A percentile compares a stretch with the other conserved stretches of the same genome.
Conservation (phyloP, 164 flowering plant species). For the Vitis rupestris region DNA sequence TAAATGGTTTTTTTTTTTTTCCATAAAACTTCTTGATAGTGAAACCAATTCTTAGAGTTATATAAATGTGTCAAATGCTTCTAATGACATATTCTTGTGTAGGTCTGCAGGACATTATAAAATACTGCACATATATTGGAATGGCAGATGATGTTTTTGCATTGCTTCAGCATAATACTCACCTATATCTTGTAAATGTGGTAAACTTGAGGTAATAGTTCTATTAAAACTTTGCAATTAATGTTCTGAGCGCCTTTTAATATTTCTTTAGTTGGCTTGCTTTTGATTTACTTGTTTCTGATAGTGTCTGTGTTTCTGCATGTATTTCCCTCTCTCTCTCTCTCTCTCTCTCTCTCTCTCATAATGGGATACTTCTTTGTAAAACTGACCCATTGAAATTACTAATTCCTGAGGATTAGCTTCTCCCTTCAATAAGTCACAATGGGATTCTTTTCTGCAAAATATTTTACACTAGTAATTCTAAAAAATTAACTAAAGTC, state of each 20-base stretch:
- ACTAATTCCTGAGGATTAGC: too few species aligned
- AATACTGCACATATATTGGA: slow-evolving; percentile 78
- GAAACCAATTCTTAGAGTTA: not conserved
- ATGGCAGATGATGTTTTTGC: slow-evolving; percentile 96
- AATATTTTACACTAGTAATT: too few species aligned
- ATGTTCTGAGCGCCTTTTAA: not conserved
- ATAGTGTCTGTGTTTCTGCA: too few species aligned
- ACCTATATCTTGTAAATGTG: slow-evolving; percentile 85
- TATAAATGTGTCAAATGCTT: not conserved
- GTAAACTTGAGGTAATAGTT: slow-evolving; percentile 72
- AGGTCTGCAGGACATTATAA: slow-evolving; percentile 83
- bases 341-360: too few species aligned
- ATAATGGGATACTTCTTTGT: too few species aligned
- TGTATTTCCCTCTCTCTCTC: too few species aligned
- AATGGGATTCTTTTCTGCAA: too few species aligned
- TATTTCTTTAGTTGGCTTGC: not conserved
- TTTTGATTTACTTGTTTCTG: not conserved
- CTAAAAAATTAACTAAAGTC: too few species aligned
- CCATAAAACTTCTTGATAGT: not conserved
- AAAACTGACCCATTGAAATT: too few species aligned
- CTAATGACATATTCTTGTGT: slow-evolving; percentile 3
- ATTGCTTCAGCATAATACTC: slow-evolving; percentile 83
- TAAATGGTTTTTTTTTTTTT: slow-evolving; percentile 17
- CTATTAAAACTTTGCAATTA: not conserved
- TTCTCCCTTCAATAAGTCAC: too few species aligned